Percentiles rank a stretch among this genome's conserved stretches.
phyloP scores from a whole-genome alignment of 2,329 filamentous ascomycete species.

The Penicillium vulpinum region DNA sequence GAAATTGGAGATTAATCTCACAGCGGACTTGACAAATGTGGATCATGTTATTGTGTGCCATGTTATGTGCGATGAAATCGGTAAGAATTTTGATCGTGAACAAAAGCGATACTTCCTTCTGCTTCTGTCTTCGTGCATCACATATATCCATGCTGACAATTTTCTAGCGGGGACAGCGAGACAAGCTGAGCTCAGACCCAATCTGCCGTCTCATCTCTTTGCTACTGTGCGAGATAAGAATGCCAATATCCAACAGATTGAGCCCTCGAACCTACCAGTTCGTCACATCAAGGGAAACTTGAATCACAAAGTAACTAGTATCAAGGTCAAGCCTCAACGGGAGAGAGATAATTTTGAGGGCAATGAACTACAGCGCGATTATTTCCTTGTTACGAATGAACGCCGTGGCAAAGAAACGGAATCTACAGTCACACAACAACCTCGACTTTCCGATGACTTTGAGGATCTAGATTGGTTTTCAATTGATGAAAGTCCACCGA shows the following conservation, averaged over 20 bases:
- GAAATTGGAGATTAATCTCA: constrained; percentile 62
- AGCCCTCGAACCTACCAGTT: neutral
- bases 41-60: constrained; percentile 65
- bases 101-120: neutral
- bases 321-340: constrained; percentile 7
- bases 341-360: constrained; percentile 55
- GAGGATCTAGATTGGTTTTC: constrained; percentile 26
- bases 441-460: constrained; percentile 1
- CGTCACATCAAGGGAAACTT: neutral
- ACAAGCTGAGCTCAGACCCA: constrained; percentile 53
- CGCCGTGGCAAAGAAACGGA: neutral
- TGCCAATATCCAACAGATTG: neutral
- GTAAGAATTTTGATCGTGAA: constrained; percentile 35
- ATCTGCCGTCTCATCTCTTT: constrained; percentile 51
- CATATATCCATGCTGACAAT: constrained; percentile 11
- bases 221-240: constrained; percentile 17
- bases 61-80: constrained; percentile 83
- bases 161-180: constrained; percentile 57
- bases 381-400: constrained; percentile 45
- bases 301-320: constrained; percentile 20
- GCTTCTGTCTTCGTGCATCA: neutral
- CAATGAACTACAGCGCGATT: constrained; percentile 54
- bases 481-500: constrained; percentile 16
- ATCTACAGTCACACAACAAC: neutral
- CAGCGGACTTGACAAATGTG: constrained; percentile 54